Evolutionary conservation across 2,329 filamentous ascomycete species (phyloP).

Genomic region (Neoscytalidium dimidiatum): DNA sequence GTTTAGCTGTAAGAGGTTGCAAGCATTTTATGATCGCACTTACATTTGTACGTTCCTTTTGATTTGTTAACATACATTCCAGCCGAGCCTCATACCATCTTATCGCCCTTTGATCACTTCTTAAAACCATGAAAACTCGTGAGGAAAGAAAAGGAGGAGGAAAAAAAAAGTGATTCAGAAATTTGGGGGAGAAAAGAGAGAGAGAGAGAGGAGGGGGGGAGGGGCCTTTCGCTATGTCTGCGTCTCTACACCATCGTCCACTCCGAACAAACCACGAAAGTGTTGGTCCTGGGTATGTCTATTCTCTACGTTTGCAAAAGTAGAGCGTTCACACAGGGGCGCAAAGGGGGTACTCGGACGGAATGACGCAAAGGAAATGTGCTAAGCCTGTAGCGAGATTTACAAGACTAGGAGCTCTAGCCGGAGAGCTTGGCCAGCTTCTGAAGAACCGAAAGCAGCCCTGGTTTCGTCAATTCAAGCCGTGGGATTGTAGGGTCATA

Average conservation of each 20-base stretch:
- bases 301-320: neutral
- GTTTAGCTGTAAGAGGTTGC: no score
- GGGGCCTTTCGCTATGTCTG: conserved; percentile 1
- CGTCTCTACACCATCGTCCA: neutral
- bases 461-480: conserved; percentile 31
- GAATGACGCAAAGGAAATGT: neutral
- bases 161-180: no score
- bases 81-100: no score
- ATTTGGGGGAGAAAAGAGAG: no score
- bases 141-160: no score
- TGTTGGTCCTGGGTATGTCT: neutral
- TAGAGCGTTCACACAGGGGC: neutral
- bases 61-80: no score
- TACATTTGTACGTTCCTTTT: no score
- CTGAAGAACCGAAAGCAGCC: conserved; percentile 56
- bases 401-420: neutral
- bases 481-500: conserved; percentile 14
- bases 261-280: neutral
- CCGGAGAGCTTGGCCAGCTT: conserved; percentile 43
- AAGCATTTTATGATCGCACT: no score
- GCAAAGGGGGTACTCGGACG: conserved; percentile 16
- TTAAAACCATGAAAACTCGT: no score
- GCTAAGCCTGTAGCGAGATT: no score
- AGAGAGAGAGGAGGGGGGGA: neutral
- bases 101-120: no score